phyloP scores from a whole-genome alignment of 75 land plant species.

The Sequoia sempervirens region DNA sequence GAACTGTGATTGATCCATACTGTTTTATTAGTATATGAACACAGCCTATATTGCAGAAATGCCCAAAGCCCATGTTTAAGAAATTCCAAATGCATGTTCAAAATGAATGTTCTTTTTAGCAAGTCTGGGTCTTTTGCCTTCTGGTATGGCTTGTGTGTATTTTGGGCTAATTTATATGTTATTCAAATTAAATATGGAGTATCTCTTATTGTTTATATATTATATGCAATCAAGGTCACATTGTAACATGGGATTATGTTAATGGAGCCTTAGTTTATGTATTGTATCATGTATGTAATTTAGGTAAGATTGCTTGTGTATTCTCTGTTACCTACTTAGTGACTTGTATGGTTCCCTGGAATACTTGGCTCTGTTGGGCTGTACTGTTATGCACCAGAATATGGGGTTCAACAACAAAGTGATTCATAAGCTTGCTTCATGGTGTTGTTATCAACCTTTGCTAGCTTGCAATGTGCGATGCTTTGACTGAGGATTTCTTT shows the following conservation, averaged over 20 bases:
- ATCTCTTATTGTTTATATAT: neutral
- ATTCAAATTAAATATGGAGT: neutral
- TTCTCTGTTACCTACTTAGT: neutral
- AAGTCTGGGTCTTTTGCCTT: neutral
- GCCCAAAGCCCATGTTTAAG: neutral
- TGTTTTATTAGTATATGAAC: neutral
- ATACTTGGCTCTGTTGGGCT: neutral
- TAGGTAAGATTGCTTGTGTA: neutral
- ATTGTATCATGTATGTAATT: neutral
- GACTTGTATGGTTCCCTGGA: neutral
- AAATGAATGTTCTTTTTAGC: neutral
- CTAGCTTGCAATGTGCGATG: neutral
- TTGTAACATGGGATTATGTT: neutral
- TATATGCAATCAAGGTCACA: neutral
- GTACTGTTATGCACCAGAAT: neutral
- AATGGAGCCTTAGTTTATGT: neutral
- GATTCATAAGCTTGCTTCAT: neutral
- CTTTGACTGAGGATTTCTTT: neutral
- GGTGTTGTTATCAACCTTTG: neutral
- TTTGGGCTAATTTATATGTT: neutral
- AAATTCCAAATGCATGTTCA: neutral
- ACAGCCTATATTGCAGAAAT: neutral
- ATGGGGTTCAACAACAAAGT: neutral
- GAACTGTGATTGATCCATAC: neutral
- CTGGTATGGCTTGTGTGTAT: neutral